Evolutionary conservation across 306 rosid species (phyloP), one percentile per base, ranked within the genome.

Genomic region (Trichosanthes truncata): DNA sequence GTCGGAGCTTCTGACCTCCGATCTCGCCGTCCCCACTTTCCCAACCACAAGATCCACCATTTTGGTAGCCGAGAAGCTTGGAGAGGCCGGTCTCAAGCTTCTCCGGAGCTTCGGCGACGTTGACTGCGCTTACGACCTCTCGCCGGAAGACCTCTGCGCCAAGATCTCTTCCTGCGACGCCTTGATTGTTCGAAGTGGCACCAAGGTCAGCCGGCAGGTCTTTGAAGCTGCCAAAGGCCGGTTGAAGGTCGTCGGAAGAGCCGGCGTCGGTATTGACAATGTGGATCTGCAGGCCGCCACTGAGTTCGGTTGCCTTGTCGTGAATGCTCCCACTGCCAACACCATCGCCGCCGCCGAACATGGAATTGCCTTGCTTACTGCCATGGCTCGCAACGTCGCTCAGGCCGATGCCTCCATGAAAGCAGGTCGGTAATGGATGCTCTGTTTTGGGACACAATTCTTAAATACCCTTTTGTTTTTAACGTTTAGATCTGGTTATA

Each of bases 251-350:
- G 98, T 94, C 18, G 97, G 98, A 2, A 89, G 97, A 67, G 98
- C 98, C 6, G 98, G 98, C 1, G 97, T 94, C 15, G 97, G 98
- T 0, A 94, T 94, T 35, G 98, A 94, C 85, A 92, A 94, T 79
- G 98, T 92, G 63, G 97, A 94, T 90, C 97, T 94, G 65, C 92
- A 89, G 49, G 94, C 98, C 2, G 97, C 98, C 12, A 94, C 98
- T 0, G 97, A 94, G 65, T 90, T 85, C 35, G 97, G 98, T 2
- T 92, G 98, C 53, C 87, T 92, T 1, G 97, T 94, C 2, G 98
- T 94, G 1, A 94, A 94, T 75, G 98, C 95, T 0, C 97, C 98
- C 0, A 94, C 97, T 0, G 97, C 98, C 6, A 94, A 94, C 72
- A 94, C 97, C 9, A 84, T 94, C 20, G 97, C 97, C 1, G 97